Evolutionary conservation across 306 rosid species (phyloP).

Genomic region (Acacia confusa): DNA sequence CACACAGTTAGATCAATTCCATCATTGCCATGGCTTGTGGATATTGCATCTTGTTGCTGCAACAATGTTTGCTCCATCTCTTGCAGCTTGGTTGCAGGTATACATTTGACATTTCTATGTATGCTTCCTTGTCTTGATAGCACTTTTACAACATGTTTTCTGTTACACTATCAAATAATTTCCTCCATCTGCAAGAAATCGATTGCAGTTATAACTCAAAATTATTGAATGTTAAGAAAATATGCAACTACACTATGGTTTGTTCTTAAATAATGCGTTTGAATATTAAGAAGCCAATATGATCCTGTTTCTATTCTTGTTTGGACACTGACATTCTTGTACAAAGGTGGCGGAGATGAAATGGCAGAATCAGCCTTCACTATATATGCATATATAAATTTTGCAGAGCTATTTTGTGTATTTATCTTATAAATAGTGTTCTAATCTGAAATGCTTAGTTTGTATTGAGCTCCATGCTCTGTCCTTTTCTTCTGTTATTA

Average conservation of each 20-base stretch:
- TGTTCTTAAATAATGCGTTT: background rate
- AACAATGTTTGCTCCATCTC: conserved; percentile 88
- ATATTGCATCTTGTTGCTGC: conserved; percentile 74
- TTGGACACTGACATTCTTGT: background rate
- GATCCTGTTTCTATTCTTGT: background rate
- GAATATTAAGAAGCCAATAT: background rate
- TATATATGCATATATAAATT: too few species aligned
- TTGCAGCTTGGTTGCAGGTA: conserved; percentile 95
- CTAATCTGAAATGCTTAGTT: background rate
- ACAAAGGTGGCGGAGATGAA: too few species aligned
- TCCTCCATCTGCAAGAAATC: background rate
- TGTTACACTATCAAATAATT: background rate
- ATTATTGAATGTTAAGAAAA: too few species aligned
- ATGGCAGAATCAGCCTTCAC: too few species aligned
- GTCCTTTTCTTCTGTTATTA: too few species aligned
- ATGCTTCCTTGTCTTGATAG: conserved; percentile 12
- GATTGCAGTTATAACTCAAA: background rate
- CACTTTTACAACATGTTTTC: background rate
- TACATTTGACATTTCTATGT: background rate
- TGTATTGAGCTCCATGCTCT: background rate
- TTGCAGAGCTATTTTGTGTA: background rate
- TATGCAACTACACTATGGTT: background rate
- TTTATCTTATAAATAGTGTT: background rate
- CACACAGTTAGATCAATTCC: conserved; percentile 80
- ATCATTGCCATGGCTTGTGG: conserved; percentile 88